Conservation (phyloP, 257 asterid species). For the Primulina eburnea region DNA sequence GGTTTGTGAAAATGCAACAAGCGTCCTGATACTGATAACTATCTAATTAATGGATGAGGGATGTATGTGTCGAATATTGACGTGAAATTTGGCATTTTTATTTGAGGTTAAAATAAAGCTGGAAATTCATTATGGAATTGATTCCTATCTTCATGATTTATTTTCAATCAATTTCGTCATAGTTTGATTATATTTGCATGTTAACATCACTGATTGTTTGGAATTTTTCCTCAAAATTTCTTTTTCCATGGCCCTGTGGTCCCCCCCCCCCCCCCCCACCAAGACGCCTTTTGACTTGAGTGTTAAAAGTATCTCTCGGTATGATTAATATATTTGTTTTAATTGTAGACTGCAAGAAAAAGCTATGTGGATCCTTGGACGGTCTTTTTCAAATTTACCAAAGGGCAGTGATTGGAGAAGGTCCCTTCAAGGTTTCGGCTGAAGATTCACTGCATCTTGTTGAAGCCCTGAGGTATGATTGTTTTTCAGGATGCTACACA, state of each 20-base stretch:
- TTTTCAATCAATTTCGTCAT: not conserved
- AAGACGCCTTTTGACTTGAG: conserved; percentile 19
- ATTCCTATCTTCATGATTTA: conserved; percentile 9
- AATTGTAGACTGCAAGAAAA: conserved; percentile 81
- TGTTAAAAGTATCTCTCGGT: conserved; percentile 13
- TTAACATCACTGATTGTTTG: conserved; percentile 5
- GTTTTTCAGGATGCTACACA: conserved; percentile 21
- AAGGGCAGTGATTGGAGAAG: conserved; percentile 82
- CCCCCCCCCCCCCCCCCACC: not conserved
- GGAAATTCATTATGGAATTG: conserved; percentile 2
- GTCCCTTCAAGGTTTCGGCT: conserved; percentile 89
- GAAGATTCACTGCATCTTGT: conserved; percentile 93
- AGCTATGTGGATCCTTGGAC: conserved; percentile 78
- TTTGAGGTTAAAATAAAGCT: conserved; percentile 3
- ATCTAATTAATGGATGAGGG: not conserved
- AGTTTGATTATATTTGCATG: not conserved
- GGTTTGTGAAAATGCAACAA: not conserved
- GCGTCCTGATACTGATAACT: conserved; percentile 17
- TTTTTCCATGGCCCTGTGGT: not conserved
- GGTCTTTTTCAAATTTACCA: conserved; percentile 89
- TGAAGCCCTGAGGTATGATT: conserved; percentile 86
- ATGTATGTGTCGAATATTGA: conserved; percentile 4
- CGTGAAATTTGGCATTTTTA: conserved; percentile 10
- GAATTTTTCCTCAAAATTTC: conserved; percentile 14
- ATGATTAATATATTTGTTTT: conserved; percentile 8